A percentile compares a stretch with the other conserved stretches of the same genome.
Evolutionary conservation across 495 filamentous ascomycete species (phyloP).

Genomic region (Neurospora sp.): DNA sequence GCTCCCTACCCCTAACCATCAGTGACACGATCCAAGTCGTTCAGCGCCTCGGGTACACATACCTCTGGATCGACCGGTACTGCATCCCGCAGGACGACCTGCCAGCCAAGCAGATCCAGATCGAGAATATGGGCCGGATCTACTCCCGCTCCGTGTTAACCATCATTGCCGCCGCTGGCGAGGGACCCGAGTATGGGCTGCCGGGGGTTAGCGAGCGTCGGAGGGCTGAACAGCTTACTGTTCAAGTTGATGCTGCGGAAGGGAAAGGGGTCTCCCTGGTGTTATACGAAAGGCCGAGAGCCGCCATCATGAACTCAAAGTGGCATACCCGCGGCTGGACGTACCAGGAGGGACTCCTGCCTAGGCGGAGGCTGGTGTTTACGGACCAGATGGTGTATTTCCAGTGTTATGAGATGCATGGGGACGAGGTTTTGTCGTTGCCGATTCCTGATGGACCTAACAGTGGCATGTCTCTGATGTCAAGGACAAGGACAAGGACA

Average conservation of each 20-base stretch:
- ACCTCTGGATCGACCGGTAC: constrained; percentile 17
- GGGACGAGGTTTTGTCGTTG: constrained; percentile 9
- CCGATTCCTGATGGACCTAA: not conserved
- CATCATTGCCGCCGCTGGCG: constrained; percentile 19
- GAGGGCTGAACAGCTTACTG: not conserved
- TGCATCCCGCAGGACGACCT: constrained; percentile 14
- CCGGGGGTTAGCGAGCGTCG: constrained; percentile 17
- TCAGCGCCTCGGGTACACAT: not conserved
- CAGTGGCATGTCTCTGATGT: not conserved
- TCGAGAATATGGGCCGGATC: constrained; percentile 20
- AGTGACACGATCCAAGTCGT: not conserved
- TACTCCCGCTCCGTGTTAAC: constrained; percentile 16
- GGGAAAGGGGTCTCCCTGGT: not conserved
- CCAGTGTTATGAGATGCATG: constrained; percentile 21
- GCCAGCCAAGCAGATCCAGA: constrained; percentile 14
- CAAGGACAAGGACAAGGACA: not conserved
- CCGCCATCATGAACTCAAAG: constrained; percentile 11
- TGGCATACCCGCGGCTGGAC: constrained; percentile 34
- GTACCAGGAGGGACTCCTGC: constrained; percentile 30
- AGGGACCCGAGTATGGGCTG: constrained; percentile 16
- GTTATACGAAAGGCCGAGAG: not conserved
- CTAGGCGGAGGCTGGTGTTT: constrained; percentile 15
- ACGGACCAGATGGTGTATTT: constrained; percentile 26
- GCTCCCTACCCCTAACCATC: not conserved
- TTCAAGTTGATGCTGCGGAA: not conserved